Evolutionary conservation across 1,284 basidiomycete genomes (phyloP).

Genomic region (Filobasidium uniguttulatum): DNA sequence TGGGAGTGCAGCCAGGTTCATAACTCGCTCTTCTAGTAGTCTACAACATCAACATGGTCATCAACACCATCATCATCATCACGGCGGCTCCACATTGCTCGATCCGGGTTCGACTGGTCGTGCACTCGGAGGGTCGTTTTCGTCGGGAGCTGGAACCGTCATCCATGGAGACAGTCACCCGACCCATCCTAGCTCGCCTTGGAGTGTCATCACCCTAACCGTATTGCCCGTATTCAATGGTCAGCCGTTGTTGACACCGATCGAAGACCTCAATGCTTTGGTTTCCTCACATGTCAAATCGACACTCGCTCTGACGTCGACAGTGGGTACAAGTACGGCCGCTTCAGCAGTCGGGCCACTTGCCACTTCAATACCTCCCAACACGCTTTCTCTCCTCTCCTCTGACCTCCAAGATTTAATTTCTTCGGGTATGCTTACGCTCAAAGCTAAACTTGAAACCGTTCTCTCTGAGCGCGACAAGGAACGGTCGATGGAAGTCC

Average conservation of each 20-base stretch:
- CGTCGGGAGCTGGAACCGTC: neutral
- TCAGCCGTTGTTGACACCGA: conserved; percentile 69
- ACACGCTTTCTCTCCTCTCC: conserved; percentile 42
- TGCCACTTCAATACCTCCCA: too few relatives aligned
- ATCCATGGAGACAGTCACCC: conserved; percentile 15
- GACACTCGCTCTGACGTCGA: conserved; percentile 33
- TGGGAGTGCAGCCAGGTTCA: too few relatives aligned
- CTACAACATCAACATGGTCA: too few relatives aligned
- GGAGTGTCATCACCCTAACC: conserved; percentile 69
- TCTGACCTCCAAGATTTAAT: conserved; percentile 71
- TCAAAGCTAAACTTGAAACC: conserved; percentile 62
- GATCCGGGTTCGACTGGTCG: too few relatives aligned
- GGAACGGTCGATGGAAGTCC: conserved; percentile 16
- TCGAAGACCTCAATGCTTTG: conserved; percentile 66
- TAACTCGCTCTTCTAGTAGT: too few relatives aligned
- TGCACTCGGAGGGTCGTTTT: too few relatives aligned
- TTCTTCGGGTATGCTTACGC: conserved; percentile 74
- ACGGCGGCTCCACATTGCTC: too few relatives aligned
- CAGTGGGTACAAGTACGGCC: too few relatives aligned
- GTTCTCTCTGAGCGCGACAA: conserved; percentile 54
- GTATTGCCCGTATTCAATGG: conserved; percentile 84
- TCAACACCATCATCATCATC: too few relatives aligned
- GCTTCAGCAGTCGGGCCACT: too few relatives aligned
- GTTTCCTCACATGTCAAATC: conserved; percentile 60
- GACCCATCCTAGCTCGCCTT: conserved; percentile 42